Conservation (phyloP, 2,329 filamentous ascomycete genomes). For the Eutypella sp. region DNA sequence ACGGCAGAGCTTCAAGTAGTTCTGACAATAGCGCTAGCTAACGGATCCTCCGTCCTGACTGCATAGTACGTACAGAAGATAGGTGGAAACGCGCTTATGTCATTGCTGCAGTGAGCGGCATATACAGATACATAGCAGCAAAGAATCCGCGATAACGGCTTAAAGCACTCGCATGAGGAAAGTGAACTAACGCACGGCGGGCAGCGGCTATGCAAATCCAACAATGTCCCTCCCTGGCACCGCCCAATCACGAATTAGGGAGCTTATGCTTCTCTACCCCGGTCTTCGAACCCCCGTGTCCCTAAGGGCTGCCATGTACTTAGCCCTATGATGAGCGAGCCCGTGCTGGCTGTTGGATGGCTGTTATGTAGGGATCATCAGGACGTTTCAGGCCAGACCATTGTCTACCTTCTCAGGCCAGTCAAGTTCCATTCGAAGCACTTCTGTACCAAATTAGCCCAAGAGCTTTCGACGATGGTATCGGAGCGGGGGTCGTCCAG, state of each 20-base stretch:
- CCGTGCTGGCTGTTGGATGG: no score
- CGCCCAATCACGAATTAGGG: slow-evolving; percentile 19
- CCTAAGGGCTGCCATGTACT: not conserved
- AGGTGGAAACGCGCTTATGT: no score
- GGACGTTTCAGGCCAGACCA: not conserved
- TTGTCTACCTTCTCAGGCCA: no score
- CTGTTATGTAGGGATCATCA: not conserved
- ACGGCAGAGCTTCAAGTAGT: no score
- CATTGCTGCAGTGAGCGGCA: no score
- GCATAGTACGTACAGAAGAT: no score
- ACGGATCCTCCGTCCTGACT: no score
- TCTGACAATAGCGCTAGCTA: no score
- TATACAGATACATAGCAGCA: no score
- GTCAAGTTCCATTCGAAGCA: not conserved
- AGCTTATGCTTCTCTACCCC: slow-evolving; percentile 18
- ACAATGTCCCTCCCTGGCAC: slow-evolving; percentile 12
- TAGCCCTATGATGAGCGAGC: no score
- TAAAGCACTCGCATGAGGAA: slow-evolving; percentile 30
- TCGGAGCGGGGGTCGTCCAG: not conserved
- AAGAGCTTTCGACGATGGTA: not conserved
- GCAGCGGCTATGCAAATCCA: slow-evolving; percentile 33
- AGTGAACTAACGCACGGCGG: slow-evolving; percentile 31
- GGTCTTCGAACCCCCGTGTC: slow-evolving; percentile 18
- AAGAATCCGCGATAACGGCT: slow-evolving; percentile 21
- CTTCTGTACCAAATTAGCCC: not conserved